Evolutionary conservation across 2,329 filamentous ascomycete genomes (phyloP), one percentile per base, ranked within the genome.

Genomic region (Beauveria sp.): DNA sequence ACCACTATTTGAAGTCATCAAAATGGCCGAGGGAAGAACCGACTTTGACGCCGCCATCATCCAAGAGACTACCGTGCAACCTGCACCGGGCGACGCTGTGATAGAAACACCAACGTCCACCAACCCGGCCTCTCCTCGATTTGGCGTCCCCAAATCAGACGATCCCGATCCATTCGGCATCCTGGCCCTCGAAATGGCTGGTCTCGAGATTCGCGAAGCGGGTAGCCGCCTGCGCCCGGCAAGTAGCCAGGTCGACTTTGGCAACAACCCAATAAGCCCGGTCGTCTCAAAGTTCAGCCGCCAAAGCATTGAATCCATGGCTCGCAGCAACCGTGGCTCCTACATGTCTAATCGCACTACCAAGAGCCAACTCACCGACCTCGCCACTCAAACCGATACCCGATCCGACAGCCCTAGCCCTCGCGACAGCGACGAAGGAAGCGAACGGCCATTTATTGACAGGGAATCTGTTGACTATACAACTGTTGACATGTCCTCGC

Each of bases 121-220:
- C 4, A 71, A 67, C 5, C 67, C 72, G 62, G 70, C 62, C 66
- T 72, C 70, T 60, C 80, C 71, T 53, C 76, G 77, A 2, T 96
- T 97, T 75, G 92, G 92, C 2, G 79, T 96, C 18, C 92, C 91
- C 1, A 86, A 88, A 64, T 75, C 79, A 3, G 85, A 92, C 59
- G 93, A 97, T 67, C 92, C 92, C 0, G 93, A 97, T 71, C 93
- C 93, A 0, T 97, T 90, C 70, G 93, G 93, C 26, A 89, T 97
- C 28, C 83, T 92, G 65, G 92, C 93, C 8, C 77, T 97, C n/a
- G 91, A 96, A 70, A 88, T 91, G 77, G 90, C 92, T 63, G 93
- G 93, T 2, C 78, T 97, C 61, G 90, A 93, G 67, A 94, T 97
- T 66, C 84, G 90, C 57, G 92, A 97, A 76, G 92, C 92, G n/a